These are phyloP conservation scores for Coriaria nepalensis DNA, from an alignment of 306 rosid species.

Conservation along the genomic window DNA sequence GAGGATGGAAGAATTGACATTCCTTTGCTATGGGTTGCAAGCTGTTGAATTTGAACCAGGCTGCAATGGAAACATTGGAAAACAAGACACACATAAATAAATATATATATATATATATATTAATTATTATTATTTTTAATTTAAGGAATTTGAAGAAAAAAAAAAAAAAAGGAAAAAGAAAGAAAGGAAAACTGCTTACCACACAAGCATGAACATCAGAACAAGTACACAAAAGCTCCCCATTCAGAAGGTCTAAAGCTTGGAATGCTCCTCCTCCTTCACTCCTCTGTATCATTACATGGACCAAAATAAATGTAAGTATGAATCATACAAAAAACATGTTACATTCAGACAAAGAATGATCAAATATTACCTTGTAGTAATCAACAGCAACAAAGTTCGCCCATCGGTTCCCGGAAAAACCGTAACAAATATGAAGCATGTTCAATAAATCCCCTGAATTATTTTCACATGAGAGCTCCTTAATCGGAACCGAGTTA, in stretches of 20 bases:
- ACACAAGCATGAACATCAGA: slow-evolving; percentile 46
- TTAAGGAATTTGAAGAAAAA: neutral
- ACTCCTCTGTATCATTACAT: slow-evolving; percentile 61
- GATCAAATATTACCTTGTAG: slow-evolving; percentile 39
- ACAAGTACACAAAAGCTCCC: slow-evolving; percentile 59
- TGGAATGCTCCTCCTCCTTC: slow-evolving; percentile 80
- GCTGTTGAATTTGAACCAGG: no score
- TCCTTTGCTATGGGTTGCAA: no score
- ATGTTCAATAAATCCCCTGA: slow-evolving; percentile 38
- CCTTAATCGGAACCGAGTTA: slow-evolving; percentile 34
- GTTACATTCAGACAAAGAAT: no score
- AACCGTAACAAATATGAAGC: slow-evolving; percentile 51
- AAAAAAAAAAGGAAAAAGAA: neutral
- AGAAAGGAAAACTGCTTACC: slow-evolving; percentile 19
- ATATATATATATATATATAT: slow-evolving; percentile 5
- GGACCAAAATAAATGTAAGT: no score
- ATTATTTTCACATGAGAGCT: slow-evolving; percentile 34
- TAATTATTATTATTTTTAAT: neutral
- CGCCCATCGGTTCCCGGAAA: slow-evolving; percentile 69
- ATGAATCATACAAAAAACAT: no score
- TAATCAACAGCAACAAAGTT: slow-evolving; percentile 60
- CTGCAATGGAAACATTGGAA: no score
- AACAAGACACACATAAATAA: no score
- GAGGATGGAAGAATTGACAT: no score
- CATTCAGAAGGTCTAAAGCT: slow-evolving; percentile 63